These are phyloP conservation scores for Mycena maculata DNA, from an alignment of 768 basidiomycete genomes.

Conservation along the genomic window DNA sequence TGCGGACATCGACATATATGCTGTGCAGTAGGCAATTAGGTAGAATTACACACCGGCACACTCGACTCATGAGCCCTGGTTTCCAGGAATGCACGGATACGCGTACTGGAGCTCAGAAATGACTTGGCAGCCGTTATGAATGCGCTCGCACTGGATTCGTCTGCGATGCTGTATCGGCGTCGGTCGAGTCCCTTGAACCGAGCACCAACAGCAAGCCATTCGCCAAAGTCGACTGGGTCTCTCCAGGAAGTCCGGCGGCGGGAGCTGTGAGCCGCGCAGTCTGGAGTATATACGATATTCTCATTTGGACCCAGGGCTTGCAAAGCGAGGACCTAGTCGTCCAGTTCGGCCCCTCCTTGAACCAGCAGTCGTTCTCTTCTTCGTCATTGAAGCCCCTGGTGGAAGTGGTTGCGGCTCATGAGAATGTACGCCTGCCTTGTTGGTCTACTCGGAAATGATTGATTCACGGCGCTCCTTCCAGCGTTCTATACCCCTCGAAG, in stretches of 20 bases:
- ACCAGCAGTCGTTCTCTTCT: constrained; percentile 61
- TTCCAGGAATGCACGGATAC: constrained; percentile 33
- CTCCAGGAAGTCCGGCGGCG: constrained; percentile 84
- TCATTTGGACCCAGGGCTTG: constrained; percentile 63
- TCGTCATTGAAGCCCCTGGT: constrained; percentile 77
- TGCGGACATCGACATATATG: constrained; percentile 86
- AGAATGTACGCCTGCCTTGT: constrained; percentile 71
- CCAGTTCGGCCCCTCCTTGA: constrained; percentile 78
- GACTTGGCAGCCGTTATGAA: constrained; percentile 77
- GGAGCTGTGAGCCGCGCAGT: constrained; percentile 66
- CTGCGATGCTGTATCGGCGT: constrained; percentile 61
- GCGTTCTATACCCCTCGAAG: constrained; percentile 69
- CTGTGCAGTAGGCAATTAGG: too few relatives aligned
- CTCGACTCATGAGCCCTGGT: too few relatives aligned
- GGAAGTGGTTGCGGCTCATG: constrained; percentile 76
- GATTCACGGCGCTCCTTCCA: constrained; percentile 41
- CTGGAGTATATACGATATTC: not conserved
- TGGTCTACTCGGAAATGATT: not conserved
- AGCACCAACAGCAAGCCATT: constrained; percentile 59
- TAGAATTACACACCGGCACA: too few relatives aligned
- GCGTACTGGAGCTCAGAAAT: constrained; percentile 85
- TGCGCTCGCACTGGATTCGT: constrained; percentile 72
- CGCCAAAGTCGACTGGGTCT: constrained; percentile 85
- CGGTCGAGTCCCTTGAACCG: constrained; percentile 34
- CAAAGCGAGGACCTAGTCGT: constrained; percentile 76